Evolutionary conservation across 169 alveolate species (phyloP).

Genomic region (Fabrea salina): DNA sequence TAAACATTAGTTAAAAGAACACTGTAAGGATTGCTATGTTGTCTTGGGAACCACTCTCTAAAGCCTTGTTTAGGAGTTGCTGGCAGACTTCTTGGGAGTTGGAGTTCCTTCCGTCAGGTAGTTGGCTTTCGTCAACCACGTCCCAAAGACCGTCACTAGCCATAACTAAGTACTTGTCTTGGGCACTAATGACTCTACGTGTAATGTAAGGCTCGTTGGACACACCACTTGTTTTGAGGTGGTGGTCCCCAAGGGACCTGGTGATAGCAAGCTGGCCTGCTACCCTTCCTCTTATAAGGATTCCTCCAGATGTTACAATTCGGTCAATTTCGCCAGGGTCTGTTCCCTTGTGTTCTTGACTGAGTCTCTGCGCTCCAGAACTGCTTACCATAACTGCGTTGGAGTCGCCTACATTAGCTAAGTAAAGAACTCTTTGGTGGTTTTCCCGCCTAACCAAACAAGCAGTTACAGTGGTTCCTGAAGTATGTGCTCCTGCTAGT

Average conservation of each 20-base stretch:
- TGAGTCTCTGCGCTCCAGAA: conserved; percentile 57
- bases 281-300: conserved; percentile 62
- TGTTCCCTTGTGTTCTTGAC: conserved; percentile 64
- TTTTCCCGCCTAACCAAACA: neutral
- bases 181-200: conserved; percentile 52
- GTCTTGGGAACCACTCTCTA: conserved; percentile 67
- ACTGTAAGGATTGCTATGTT: conserved; percentile 61
- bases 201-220: conserved; percentile 59
- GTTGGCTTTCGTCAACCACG: conserved; percentile 58
- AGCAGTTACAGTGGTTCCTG: conserved; percentile 30
- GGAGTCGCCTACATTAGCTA: conserved; percentile 77
- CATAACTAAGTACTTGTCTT: conserved; percentile 64
- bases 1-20: no score
- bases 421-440: conserved; percentile 42
- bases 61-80: conserved; percentile 50
- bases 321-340: conserved; percentile 58
- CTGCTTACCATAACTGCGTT: conserved; percentile 62
- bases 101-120: conserved; percentile 29
- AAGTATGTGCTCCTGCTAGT: neutral
- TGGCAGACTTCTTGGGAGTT: conserved; percentile 56
- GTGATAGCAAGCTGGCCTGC: conserved; percentile 73
- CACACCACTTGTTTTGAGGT: conserved; percentile 67
- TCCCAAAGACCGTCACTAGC: conserved; percentile 85
- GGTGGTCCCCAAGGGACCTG: conserved; percentile 77
- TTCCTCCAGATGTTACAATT: conserved; percentile 59